Evolutionary conservation across 129 eudicot genomes (phyloP), one percentile per base, ranked within the genome.

Genomic region (Tanacetum coccineum): DNA sequence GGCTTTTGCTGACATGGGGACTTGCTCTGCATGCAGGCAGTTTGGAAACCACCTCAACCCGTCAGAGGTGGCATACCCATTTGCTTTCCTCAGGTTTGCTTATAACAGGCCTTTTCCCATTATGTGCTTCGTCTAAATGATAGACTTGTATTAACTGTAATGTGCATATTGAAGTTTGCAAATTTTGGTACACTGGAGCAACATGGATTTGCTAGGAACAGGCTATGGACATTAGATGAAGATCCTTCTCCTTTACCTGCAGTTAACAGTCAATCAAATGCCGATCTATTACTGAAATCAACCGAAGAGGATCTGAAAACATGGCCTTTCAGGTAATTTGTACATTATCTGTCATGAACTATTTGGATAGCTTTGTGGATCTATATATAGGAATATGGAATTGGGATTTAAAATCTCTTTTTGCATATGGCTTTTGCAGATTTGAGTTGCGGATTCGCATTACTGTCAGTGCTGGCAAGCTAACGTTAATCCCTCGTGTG

Each of bases 201-300:
- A 79, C 86, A 86, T 84, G 99, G 96, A 67, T 84, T 93, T 77
- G 96, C 90, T 55, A 86, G 99, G 76, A 93, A 79, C 87, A 89
- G 88, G 67, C 48, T 86, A 62, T 93, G 99, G 99, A 67, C 76
- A 45, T 30, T 89, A 69, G 99, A 93, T 66, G 67, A 62, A 30
- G 74, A 76, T 76, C 98, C 98, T 77, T 81, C 87, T 22, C 99
- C 99, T 26, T 74, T 86, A 71, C 77, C 95, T 65, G 87, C 92
- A 52, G 80, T 81, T 15, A 89, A 76, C 69, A 84, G 65, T 77
- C 90, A 80, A 26, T 80, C 88, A 2, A 82, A 79, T 17, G 85
- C 87, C 25, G 99, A 93, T 86, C 92, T 93, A 60, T 36, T 88
- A 67, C 64, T 82, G 40, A 93, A 80, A 74, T 76, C 95, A 77